Evolutionary conservation across 2,329 filamentous ascomycete species (phyloP), one percentile per base, ranked within the genome.

Genomic region (Fusarium redolens): DNA sequence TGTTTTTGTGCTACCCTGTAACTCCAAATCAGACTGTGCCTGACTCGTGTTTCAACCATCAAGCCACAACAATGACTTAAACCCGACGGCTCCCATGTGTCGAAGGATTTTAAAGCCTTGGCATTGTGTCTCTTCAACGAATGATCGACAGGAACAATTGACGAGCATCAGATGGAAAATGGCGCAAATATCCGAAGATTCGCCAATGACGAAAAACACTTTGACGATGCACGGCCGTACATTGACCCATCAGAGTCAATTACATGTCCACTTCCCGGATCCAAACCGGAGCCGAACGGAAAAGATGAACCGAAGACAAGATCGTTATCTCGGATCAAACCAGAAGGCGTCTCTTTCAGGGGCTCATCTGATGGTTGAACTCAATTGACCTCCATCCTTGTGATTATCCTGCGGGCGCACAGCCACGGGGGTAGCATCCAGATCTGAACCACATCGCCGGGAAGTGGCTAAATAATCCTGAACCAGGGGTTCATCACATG

Each of bases 401-500:
- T 25, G 58, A 57, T 54, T 5, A n/a, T 20, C 18, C 17, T 37
- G 41, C 45, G 54, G 54, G 56, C 56, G 63, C 25, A 28, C 43
- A 30, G 57, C 18, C 14, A 52, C 65, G 65, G 64, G 64, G 31
- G 37, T 35, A 45, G 35, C 43, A 62, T 40, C 65, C 58, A 52
- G 65, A 69, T 69, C 66, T 58, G 44, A 69, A 58, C 66, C 65
- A 48, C 35, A 58, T 57, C 33, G 35, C 66, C 44, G 66, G 66
- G 40, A 69, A 10, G 18, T 33, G 38, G 22, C 33, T 64, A 20
- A 28, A 44, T 61, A 28, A 44, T 35, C 11, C 15, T 12, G 3
- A 0, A 2, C 43, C 33, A 30, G 47, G 64, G 48, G 40, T 25
- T 17, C 17, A 65, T 38, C 45, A 63, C 45, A 63, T 64, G 61